phyloP scores from a whole-genome alignment of 139 green algal species.

The Micromonas commoda region DNA sequence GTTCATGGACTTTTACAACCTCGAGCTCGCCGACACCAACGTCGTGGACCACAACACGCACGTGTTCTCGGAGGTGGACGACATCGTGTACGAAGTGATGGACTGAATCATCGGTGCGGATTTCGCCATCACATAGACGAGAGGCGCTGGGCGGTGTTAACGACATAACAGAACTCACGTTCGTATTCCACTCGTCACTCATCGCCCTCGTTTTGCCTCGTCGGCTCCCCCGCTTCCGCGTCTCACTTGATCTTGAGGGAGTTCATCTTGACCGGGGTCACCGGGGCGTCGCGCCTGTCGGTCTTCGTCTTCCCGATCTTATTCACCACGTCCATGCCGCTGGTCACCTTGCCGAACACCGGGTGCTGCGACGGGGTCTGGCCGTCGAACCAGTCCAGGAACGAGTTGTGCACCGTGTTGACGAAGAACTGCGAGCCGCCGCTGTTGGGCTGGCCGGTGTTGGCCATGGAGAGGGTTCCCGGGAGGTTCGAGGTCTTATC shows the following conservation, averaged over 20 bases:
- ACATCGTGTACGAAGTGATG: too few species aligned
- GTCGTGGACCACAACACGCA: constrained; percentile 85
- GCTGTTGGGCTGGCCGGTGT: constrained; percentile 29
- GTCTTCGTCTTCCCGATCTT: constrained; percentile 21
- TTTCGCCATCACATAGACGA: too few species aligned
- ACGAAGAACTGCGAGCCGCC: constrained; percentile 35
- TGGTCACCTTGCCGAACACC: constrained; percentile 34
- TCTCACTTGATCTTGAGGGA: neutral
- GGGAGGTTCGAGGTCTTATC: constrained; percentile 25
- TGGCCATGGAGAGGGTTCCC: constrained; percentile 31
- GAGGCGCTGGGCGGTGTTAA: too few species aligned
- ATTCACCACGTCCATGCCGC: constrained; percentile 31
- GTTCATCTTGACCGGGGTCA: constrained; percentile 27
- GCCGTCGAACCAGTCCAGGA: constrained; percentile 30
- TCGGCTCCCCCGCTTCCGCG: neutral
- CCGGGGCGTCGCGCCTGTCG: constrained; percentile 12
- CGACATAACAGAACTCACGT: too few species aligned
- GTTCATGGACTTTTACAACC: constrained; percentile 85
- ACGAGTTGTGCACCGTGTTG: constrained; percentile 38
- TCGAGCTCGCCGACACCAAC: constrained; percentile 93
- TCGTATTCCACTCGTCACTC: too few species aligned
- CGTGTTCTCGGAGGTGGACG: neutral
- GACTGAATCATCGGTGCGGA: too few species aligned
- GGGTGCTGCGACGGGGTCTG: constrained; percentile 12
- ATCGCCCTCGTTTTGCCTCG: too few species aligned